These are phyloP conservation scores for sweet orange (Citrus sinensis) DNA, from an alignment of 345 rosid genomes.

Conservation along the genomic window DNA sequence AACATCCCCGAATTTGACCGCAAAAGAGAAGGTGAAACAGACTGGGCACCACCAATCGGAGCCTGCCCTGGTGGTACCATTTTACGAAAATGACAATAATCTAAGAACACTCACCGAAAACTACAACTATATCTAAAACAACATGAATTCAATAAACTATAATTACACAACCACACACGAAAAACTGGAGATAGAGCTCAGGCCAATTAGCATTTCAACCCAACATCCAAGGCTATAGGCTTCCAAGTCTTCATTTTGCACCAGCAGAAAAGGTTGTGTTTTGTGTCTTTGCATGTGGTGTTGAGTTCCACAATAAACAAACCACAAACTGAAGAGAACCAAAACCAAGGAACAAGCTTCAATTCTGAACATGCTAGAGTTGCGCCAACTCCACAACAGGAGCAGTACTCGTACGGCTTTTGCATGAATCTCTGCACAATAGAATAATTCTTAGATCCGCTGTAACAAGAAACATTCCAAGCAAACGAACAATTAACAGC, in stretches of 20 bases:
- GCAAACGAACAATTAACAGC: slow-evolving; percentile 7
- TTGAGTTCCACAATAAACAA: slow-evolving; percentile 36
- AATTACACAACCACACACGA: slow-evolving; percentile 20
- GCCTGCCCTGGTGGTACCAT: slow-evolving; percentile 90
- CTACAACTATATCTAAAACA: slow-evolving; percentile 34
- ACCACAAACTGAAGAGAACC: slow-evolving; percentile 26
- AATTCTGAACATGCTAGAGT: slow-evolving; percentile 44
- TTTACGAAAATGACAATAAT: slow-evolving; percentile 22
- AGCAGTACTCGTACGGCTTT: slow-evolving; percentile 24
- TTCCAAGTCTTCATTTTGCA: slow-evolving; percentile 38
- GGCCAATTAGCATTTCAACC: slow-evolving; percentile 36
- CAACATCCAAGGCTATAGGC: slow-evolving; percentile 24
- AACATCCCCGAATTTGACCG: slow-evolving; percentile 67
- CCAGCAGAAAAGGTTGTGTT: slow-evolving; percentile 19
- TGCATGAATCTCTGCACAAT: slow-evolving; percentile 39
- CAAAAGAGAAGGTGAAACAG: slow-evolving; percentile 64
- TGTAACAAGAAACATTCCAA: slow-evolving; percentile 4
- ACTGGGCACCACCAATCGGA: slow-evolving; percentile 74
- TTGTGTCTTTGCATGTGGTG: slow-evolving; percentile 29
- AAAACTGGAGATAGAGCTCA: slow-evolving; percentile 20
- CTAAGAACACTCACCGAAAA: slow-evolving; percentile 26
- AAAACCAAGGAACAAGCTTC: slow-evolving; percentile 28
- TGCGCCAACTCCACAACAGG: slow-evolving; percentile 20
- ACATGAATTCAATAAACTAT: slow-evolving; percentile 29
- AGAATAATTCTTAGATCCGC: slow-evolving; percentile 34